Evolutionary conservation across 345 rosid species (phyloP).

Genomic region (Balakata baccata): DNA sequence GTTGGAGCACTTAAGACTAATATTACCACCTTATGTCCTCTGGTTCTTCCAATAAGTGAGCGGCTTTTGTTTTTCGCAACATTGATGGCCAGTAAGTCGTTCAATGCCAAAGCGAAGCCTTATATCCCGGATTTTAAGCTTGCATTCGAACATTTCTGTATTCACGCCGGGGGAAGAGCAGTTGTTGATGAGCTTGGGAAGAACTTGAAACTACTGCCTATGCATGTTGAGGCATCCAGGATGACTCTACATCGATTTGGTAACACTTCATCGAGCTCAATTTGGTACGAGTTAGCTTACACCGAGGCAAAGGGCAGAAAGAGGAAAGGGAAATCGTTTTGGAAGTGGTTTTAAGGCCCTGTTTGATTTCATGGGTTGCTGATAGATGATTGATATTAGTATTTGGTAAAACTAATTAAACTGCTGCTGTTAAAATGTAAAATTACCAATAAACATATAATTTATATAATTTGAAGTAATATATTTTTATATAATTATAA

Average conservation of each 20-base stretch:
- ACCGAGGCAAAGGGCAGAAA: constrained; percentile 77
- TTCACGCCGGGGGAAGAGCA: constrained; percentile 86
- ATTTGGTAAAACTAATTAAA: too few relatives aligned
- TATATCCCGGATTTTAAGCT: constrained; percentile 94
- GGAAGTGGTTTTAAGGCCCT: constrained; percentile 80
- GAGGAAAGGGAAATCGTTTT: constrained; percentile 67
- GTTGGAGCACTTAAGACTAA: constrained; percentile 82
- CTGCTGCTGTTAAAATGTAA: too few relatives aligned
- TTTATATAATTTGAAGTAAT: too few relatives aligned
- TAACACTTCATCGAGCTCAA: constrained; percentile 88
- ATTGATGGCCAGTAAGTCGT: constrained; percentile 55
- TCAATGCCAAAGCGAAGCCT: constrained; percentile 63
- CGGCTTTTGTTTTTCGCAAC: constrained; percentile 77
- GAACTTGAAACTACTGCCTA: constrained; percentile 70
- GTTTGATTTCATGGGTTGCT: constrained; percentile 31
- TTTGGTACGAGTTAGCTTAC: constrained; percentile 89
- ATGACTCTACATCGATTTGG: constrained; percentile 90
- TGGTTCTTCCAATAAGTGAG: constrained; percentile 87
- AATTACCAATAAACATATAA: too few relatives aligned
- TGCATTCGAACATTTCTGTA: constrained; percentile 87
- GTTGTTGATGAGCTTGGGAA: constrained; percentile 95
- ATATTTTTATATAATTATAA: too few relatives aligned
- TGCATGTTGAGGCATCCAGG: constrained; percentile 74
- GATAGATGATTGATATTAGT: constrained; percentile 31
- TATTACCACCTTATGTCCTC: constrained; percentile 82